Conservation (phyloP, 805 yeast species). For the Lipomyces spencermartinsiae region DNA sequence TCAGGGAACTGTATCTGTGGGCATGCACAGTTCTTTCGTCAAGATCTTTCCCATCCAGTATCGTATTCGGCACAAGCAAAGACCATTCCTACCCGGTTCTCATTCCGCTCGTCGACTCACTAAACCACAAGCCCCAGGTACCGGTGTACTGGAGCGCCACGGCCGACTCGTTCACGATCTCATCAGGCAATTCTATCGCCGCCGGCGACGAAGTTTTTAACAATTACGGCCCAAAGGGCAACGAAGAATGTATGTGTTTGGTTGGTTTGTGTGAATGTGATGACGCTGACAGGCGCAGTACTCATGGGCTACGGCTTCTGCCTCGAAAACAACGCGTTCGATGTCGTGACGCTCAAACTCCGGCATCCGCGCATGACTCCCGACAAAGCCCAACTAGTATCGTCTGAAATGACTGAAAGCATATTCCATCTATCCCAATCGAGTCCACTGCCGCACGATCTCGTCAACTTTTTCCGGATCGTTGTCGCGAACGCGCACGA, state of each 20-base stretch:
- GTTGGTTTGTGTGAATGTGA: background rate
- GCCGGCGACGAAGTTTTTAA: constrained; percentile 66
- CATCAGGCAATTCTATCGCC: constrained; percentile 35
- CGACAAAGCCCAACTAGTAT: background rate
- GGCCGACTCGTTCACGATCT: constrained; percentile 51
- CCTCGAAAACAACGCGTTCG: constrained; percentile 57
- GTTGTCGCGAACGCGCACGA: constrained; percentile 24
- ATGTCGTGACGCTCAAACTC: constrained; percentile 66
- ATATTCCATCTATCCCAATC: constrained; percentile 16
- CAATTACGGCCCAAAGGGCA: constrained; percentile 87
- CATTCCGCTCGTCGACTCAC: constrained; percentile 76
- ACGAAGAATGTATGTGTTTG: constrained; percentile 60
- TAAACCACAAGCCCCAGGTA: constrained; percentile 71
- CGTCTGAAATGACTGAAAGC: background rate
- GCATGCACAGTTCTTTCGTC: constrained; percentile 71
- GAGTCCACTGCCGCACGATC: constrained; percentile 17
- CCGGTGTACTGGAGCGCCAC: constrained; percentile 66
- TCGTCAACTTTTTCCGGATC: constrained; percentile 16
- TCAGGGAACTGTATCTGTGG: constrained; percentile 64
- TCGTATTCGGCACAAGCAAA: constrained; percentile 51
- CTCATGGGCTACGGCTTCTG: constrained; percentile 84
- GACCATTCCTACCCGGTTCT: constrained; percentile 60
- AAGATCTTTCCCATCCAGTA: constrained; percentile 76
- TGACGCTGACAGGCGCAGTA: constrained; percentile 42
- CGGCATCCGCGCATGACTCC: constrained; percentile 5